Base-by-base conservation (phyloP, 2,329 filamentous ascomycete species). In the Stromatinia cepivora region DNA sequence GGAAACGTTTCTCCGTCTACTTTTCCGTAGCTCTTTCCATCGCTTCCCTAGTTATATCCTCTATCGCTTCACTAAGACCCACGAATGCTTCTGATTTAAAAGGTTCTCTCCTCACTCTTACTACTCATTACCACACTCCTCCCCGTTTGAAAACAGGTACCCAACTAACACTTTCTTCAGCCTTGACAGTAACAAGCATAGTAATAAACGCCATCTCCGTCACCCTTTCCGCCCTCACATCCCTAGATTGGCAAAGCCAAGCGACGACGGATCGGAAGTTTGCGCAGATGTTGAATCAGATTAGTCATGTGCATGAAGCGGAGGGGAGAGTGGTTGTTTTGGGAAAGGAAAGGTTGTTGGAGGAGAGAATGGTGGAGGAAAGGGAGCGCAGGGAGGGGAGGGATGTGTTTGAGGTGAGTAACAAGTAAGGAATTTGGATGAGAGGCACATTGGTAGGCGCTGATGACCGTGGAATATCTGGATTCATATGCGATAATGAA, bases 1-100 rank as follows among this genome's bases (percentile, higher is more conserved):
- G 74, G 73, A 76, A 76, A 71, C 74, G 75, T 9, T 71, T 75
- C 69, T 71, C 72, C 0, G 75, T 76, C 34, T 58, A 71, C 25
- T 28, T 70, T 0, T 73, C 75, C 25, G 72, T 76, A 1, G 25
- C 64, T 1, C 65, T 76, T 6, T 76, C 75, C 0, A 61, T 70
- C 0, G 68, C 64, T 4, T 70, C 70, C 1, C 45, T 76, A 3
- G 66, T 76, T 5, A 34, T 76, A 5, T 70, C 70, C 28, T 72
- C 75, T 0, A 28, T 72, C 17, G 72, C 70, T 17, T 72, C 69
- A 50, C 28, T 76, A 6, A 65, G 46, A 22, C 65, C 59, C 3
- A 61, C 54, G 5, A 68, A 46, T 52, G 28, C 46, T 17, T 56
- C 67, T 3, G 58, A 56, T 3, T 42, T 74, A 11, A 65, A 68